Evolutionary conservation across 169 alveolate genomes (phyloP).

Genomic region (Plasmodium malariae): DNA sequence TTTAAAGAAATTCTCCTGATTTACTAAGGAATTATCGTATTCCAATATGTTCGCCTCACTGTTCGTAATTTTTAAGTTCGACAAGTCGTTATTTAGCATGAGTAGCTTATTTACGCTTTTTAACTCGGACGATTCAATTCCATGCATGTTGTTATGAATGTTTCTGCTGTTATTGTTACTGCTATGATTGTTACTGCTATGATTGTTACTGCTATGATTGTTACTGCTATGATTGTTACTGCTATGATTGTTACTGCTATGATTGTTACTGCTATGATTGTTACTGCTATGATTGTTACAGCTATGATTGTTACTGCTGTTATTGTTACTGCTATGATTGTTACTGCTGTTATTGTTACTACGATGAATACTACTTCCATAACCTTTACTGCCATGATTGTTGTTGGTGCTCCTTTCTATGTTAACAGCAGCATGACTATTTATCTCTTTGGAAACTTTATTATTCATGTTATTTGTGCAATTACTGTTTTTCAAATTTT

Average conservation of each 20-base stretch:
- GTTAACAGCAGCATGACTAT: neutral
- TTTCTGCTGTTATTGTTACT: neutral
- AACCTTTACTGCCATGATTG: too few relatives aligned
- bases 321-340: neutral
- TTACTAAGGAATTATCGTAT: constrained; percentile 2
- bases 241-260: neutral
- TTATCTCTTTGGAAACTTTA: neutral
- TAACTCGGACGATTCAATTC: neutral
- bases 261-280: neutral
- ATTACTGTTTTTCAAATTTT: constrained; percentile 11
- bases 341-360: constrained; percentile 4
- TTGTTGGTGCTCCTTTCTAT: neutral
- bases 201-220: neutral
- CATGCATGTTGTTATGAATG: neutral
- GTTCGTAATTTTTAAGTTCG: neutral
- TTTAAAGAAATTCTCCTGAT: neutral
- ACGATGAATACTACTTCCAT: too few relatives aligned
- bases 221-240: neutral
- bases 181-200: neutral
- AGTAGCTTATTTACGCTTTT: constrained; percentile 2
- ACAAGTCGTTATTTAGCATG: neutral
- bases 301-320: neutral
- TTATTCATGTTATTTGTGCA: neutral
- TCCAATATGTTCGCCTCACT: neutral
- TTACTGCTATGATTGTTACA: neutral